Evolutionary conservation across 306 rosid species (phyloP).

Genomic region (Begonia peltatifolia): DNA sequence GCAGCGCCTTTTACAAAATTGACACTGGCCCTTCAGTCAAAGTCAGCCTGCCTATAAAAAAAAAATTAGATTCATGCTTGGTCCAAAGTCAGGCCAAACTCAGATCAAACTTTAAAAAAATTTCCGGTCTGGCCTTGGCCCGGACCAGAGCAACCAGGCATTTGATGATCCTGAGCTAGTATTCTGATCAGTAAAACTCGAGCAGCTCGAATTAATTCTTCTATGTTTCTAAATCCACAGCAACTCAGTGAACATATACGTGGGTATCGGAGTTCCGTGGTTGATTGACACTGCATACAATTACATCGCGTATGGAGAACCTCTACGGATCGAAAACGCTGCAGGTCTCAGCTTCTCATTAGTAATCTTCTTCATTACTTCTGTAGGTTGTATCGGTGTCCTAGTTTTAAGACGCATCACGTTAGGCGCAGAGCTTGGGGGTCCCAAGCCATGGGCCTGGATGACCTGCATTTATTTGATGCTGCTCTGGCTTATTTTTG

Average conservation of each 20-base stretch:
- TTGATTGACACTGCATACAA: conserved; percentile 73
- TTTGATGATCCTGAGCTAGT: no score
- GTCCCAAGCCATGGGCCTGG: conserved; percentile 96
- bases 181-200: no score
- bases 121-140: no score
- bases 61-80: no score
- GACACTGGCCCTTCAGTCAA: no score
- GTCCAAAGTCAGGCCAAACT: no score
- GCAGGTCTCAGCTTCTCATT: conserved; percentile 74
- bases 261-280: conserved; percentile 96
- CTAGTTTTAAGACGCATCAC: conserved; percentile 62
- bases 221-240: conserved; percentile 19
- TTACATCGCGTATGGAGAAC: conserved; percentile 53
- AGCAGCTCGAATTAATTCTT: no score
- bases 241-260: conserved; percentile 87
- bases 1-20: no score
- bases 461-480: conserved; percentile 49
- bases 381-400: conserved; percentile 63
- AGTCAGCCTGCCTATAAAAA: no score
- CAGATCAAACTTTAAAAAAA: no score
- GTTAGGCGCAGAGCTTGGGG: conserved; percentile 91
- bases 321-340: conserved; percentile 59
- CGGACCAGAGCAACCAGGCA: no score
- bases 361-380: conserved; percentile 68
- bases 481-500: conserved; percentile 70